Conservation (phyloP, 495 filamentous ascomycete genomes). For the Aspergillus avenaceus region DNA sequence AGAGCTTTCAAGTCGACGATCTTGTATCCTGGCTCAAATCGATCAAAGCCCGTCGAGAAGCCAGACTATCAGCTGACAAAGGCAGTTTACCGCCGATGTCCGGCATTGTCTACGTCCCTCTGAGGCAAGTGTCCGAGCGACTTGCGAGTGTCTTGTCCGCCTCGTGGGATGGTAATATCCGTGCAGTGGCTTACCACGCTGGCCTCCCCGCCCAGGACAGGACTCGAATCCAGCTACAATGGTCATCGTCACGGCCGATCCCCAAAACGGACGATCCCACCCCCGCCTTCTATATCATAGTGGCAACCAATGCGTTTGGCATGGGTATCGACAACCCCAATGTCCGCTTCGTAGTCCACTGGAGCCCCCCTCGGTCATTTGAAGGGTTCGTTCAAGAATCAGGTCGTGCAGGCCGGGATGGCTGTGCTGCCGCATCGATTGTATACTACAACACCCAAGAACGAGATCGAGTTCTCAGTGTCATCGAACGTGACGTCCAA, state of each 20-base stretch:
- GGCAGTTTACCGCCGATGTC: slow-evolving; percentile 58
- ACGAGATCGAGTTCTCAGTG: slow-evolving; percentile 65
- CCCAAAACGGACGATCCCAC: slow-evolving; percentile 2
- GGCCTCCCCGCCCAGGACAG: slow-evolving; percentile 41
- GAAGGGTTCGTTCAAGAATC: slow-evolving; percentile 97
- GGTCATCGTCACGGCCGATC: slow-evolving; percentile 63
- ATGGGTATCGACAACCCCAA: slow-evolving; percentile 98
- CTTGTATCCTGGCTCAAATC: slow-evolving; percentile 68
- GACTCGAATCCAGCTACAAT: slow-evolving; percentile 52
- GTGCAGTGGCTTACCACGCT: slow-evolving; percentile 49
- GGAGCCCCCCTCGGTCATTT: slow-evolving; percentile 86
- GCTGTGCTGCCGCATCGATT: slow-evolving; percentile 78
- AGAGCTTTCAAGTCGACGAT: slow-evolving; percentile 55
- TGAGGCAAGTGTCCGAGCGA: slow-evolving; percentile 68
- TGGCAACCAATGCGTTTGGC: slow-evolving; percentile 92
- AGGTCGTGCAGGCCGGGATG: slow-evolving; percentile 84
- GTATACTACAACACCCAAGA: slow-evolving; percentile 87
- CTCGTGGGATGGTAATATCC: slow-evolving; percentile 27
- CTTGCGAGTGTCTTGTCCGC: slow-evolving; percentile 50
- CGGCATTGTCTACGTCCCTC: slow-evolving; percentile 88
- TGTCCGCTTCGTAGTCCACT: slow-evolving; percentile 91
- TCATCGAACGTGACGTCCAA: slow-evolving; percentile 34
- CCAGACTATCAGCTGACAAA: slow-evolving; percentile 32
- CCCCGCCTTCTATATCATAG: slow-evolving; percentile 77
- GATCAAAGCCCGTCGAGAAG: slow-evolving; percentile 60